A percentile compares a stretch with the other conserved stretches of the same genome.
Conservation (phyloP, 1,284 basidiomycete genomes). For the Rhodotorula sp. region DNA sequence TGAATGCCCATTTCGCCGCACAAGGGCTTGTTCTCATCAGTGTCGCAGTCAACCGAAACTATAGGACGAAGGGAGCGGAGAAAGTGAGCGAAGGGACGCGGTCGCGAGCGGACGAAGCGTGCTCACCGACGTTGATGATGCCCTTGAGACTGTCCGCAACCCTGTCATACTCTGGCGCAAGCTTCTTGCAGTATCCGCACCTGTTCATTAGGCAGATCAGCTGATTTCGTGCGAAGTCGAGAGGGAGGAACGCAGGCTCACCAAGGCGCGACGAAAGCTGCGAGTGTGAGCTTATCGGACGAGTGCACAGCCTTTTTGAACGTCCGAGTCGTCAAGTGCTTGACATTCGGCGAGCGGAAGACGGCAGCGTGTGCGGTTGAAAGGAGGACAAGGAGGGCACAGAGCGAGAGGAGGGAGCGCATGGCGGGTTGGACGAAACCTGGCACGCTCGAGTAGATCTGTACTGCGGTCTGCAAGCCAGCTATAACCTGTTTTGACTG, state of each 20-base stretch:
- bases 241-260: constrained; percentile 25
- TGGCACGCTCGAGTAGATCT: neutral
- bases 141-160: constrained; percentile 49
- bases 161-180: constrained; percentile 49
- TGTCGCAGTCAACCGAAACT: constrained; percentile 50
- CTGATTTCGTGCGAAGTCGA: neutral
- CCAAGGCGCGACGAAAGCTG: constrained; percentile 51
- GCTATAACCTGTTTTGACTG: no score
- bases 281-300: constrained; percentile 48
- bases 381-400: constrained; percentile 18
- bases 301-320: constrained; percentile 34
- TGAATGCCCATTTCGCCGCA: constrained; percentile 49
- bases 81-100: no score
- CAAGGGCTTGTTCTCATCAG: constrained; percentile 46
- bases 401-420: neutral
- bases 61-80: neutral
- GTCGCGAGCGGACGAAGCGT: neutral
- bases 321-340: constrained; percentile 20
- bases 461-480: no score
- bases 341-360: constrained; percentile 33
- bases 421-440: neutral
- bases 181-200: constrained; percentile 46
- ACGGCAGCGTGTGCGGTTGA: constrained; percentile 18
- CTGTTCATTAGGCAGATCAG: neutral
- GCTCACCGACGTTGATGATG: constrained; percentile 48